Evolutionary conservation across 208 protist genomes (phyloP), one percentile per base, ranked within the genome.

Genomic region (Novymonas esmeraldas): DNA sequence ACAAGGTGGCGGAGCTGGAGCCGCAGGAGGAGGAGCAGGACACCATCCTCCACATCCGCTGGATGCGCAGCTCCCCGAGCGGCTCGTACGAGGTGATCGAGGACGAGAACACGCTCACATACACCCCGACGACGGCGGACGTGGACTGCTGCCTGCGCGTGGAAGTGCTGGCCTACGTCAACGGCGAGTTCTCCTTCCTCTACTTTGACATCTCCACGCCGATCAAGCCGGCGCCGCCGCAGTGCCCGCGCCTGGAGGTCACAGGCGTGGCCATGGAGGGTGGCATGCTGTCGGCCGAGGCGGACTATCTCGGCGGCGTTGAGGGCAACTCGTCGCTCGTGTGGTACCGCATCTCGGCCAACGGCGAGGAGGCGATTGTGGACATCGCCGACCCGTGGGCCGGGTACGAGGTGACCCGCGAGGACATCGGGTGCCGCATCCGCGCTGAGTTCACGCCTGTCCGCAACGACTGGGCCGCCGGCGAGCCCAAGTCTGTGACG

Each of bases 31-130:
- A 95, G n/a, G 87, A 94, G 26, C 64, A 86, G 57, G 83, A 95
- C 78, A 96, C 93, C 5, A 91, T 97, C 63, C 75, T 97, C 42
- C 85, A 95, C 78, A 92, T 97, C 71, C 90, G 93, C 51, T 97
- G 93, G 91, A 94, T 96, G 87, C 84, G 83, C 68, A 93, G 86
- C 77, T 77, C 74, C 56, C 70, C 68, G 26, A 75, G 56, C 52
- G 90, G 90, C 52, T 77, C 78, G 60, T 97, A 89, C 72, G 82
- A 92, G 62, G 73, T 96, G 41, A 92, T 97, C 60, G 90, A 97
- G 64, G 87, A 87, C 52, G 83, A 95, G 69, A 93, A 94, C 82
- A 72, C 76, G 0, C 83, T 96, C 22, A 62, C 55, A 28, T 97
- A 96, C 78, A 86, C 64, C 2, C 93, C 91, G 16, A 83, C 76